A percentile compares a stretch with the other conserved stretches of the same genome.
Evolutionary conservation across 1,139 yeast genomes (phyloP).

Genomic region (Pichia sp.): DNA sequence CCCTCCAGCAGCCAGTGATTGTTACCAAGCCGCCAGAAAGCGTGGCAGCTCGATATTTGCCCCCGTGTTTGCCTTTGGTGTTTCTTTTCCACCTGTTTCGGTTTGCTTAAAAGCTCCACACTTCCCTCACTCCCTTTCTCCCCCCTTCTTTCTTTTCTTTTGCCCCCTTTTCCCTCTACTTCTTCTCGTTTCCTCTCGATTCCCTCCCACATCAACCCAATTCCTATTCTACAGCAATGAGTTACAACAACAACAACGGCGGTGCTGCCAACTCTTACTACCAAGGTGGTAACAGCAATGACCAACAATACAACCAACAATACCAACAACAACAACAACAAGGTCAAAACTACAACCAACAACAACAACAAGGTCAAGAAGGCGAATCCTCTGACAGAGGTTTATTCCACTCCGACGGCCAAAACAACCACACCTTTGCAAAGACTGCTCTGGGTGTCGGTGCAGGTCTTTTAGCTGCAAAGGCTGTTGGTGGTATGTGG

Average conservation of each 20-base stretch:
- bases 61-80: too few relatives aligned
- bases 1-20: too few relatives aligned
- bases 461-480: conserved; percentile 13
- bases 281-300: neutral
- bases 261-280: neutral
- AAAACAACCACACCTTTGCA: conserved; percentile 1
- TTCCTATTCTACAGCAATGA: too few relatives aligned
- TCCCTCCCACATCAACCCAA: too few relatives aligned
- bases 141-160: too few relatives aligned
- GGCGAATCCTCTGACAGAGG: neutral
- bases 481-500: conserved; percentile 5
- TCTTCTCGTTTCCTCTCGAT: neutral
- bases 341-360: too few relatives aligned
- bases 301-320: neutral
- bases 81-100: too few relatives aligned
- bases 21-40: too few relatives aligned
- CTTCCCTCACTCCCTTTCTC: too few relatives aligned
- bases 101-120: too few relatives aligned
- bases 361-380: neutral
- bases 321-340: neutral
- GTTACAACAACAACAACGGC: neutral
- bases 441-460: conserved; percentile 14
- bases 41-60: too few relatives aligned
- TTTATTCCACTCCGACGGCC: neutral
- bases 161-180: neutral